A percentile compares a stretch with the other conserved stretches of the same genome.
Evolutionary conservation across 352 stramenopile genomes (phyloP).

Genomic region (Phytophthora syringae): DNA sequence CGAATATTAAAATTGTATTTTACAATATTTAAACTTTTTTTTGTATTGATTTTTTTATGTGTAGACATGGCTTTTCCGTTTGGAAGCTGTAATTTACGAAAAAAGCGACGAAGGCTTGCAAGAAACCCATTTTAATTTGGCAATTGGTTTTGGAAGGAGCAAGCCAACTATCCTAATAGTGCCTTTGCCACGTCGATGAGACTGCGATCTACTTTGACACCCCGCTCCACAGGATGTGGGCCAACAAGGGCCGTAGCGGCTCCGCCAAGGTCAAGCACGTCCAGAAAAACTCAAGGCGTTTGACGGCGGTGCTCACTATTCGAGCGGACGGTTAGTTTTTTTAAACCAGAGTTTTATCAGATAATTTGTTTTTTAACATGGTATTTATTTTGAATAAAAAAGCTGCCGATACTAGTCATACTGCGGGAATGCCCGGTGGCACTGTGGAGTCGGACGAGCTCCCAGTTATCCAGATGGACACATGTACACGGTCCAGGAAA

Average conservation of each 20-base stretch:
- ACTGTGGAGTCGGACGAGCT: neutral
- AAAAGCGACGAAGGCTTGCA: neutral
- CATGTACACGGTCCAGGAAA: slow-evolving; percentile 8
- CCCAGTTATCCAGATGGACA: neutral
- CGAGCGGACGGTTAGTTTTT: slow-evolving; percentile 1
- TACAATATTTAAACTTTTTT: neutral
- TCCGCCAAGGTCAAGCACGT: slow-evolving; percentile 4
- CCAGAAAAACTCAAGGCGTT: neutral
- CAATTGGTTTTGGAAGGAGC: neutral
- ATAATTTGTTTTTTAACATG: slow-evolving; percentile 1
- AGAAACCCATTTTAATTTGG: slow-evolving; percentile 3
- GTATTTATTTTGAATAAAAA: slow-evolving; percentile 6
- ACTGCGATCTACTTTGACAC: neutral
- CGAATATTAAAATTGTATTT: neutral
- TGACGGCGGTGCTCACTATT: neutral
- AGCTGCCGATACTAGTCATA: slow-evolving; percentile 15
- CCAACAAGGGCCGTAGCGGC: neutral
- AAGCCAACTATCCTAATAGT: neutral
- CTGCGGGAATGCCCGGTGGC: slow-evolving; percentile 5
- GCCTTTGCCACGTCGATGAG: neutral
- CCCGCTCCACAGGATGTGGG: slow-evolving; percentile 4
- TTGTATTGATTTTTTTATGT: no score
- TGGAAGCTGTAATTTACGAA: no score
- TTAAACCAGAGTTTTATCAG: neutral
- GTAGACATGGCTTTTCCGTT: no score